Evolutionary conservation across 768 basidiomycete genomes (phyloP).

Genomic region (Lactarius indigo): DNA sequence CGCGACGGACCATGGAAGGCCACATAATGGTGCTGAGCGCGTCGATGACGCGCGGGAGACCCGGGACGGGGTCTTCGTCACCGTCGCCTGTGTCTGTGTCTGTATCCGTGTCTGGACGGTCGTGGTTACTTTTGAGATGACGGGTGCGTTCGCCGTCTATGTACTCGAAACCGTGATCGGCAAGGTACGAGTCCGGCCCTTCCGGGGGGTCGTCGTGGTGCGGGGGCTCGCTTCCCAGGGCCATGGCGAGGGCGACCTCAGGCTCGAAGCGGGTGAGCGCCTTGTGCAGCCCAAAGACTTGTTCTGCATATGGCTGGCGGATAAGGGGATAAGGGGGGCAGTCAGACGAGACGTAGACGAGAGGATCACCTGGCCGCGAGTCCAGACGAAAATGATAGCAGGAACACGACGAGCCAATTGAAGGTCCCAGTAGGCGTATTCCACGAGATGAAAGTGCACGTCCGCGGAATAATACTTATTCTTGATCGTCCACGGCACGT

Average conservation of each 20-base stretch:
- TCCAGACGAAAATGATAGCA: conserved; percentile 73
- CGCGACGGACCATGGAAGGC: conserved; percentile 63
- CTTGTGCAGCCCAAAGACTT: conserved; percentile 47
- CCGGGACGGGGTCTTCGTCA: conserved; percentile 29
- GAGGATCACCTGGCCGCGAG: conserved; percentile 52
- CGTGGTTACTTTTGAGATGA: not conserved
- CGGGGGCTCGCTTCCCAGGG: conserved; percentile 36
- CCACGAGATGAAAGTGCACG: conserved; percentile 61
- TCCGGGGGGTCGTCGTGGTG: conserved; percentile 33
- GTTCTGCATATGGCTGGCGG: conserved; percentile 53
- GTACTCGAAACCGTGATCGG: conserved; percentile 73
- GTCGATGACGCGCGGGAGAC: conserved; percentile 67
- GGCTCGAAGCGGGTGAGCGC: conserved; percentile 51
- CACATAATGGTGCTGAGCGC: conserved; percentile 87
- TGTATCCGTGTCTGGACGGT: not conserved
- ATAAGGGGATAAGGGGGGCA: conserved; percentile 7
- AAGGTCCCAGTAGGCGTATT: conserved; percentile 42
- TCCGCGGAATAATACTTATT: conserved; percentile 82
- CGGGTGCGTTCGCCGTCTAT: conserved; percentile 47
- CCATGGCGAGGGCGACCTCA: conserved; percentile 71
- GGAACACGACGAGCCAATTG: conserved; percentile 49
- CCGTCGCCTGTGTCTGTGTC: not conserved
- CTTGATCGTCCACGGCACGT: conserved; percentile 67
- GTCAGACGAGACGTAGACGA: conserved; percentile 7
- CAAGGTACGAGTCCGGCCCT: conserved; percentile 62